phyloP scores from a whole-genome alignment of 306 rosid genomes.

The Oxytropis ochrocephala region DNA sequence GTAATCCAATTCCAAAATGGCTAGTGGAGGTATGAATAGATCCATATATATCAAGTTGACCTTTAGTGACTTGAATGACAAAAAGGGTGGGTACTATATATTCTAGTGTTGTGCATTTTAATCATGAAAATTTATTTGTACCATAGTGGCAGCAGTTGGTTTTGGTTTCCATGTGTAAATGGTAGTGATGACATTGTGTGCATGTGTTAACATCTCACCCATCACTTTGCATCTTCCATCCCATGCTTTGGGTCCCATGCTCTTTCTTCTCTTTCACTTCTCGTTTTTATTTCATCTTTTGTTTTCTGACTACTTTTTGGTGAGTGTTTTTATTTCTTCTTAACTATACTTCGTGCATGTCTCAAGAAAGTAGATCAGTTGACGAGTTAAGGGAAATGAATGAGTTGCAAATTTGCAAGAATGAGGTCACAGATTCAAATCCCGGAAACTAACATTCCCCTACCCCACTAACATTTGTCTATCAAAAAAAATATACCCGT shows the following conservation, averaged over 20 bases:
- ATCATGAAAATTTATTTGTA: slow-evolving; percentile 54
- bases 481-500: too few relatives aligned
- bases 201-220: slow-evolving; percentile 7
- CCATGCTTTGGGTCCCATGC: slow-evolving; percentile 39
- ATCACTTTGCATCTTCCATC: slow-evolving; percentile 20
- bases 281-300: too few relatives aligned
- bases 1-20: slow-evolving; percentile 15
- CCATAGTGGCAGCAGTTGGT: slow-evolving; percentile 45
- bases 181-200: slow-evolving; percentile 34
- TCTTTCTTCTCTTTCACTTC: slow-evolving; percentile 31
- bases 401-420: too few relatives aligned
- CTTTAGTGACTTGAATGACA: slow-evolving; percentile 46
- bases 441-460: too few relatives aligned
- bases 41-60: slow-evolving; percentile 40
- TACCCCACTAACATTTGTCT: too few relatives aligned
- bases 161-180: slow-evolving; percentile 64
- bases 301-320: too few relatives aligned
- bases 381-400: too few relatives aligned
- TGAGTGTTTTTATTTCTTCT: too few relatives aligned
- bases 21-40: slow-evolving; percentile 26
- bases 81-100: slow-evolving; percentile 32
- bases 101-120: slow-evolving; percentile 29
- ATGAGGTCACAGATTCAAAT: too few relatives aligned
- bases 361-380: too few relatives aligned
- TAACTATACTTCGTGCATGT: too few relatives aligned